phyloP scores from a whole-genome alignment of 2,329 filamentous ascomycete genomes.

The Zymoseptoria ardabiliae region DNA sequence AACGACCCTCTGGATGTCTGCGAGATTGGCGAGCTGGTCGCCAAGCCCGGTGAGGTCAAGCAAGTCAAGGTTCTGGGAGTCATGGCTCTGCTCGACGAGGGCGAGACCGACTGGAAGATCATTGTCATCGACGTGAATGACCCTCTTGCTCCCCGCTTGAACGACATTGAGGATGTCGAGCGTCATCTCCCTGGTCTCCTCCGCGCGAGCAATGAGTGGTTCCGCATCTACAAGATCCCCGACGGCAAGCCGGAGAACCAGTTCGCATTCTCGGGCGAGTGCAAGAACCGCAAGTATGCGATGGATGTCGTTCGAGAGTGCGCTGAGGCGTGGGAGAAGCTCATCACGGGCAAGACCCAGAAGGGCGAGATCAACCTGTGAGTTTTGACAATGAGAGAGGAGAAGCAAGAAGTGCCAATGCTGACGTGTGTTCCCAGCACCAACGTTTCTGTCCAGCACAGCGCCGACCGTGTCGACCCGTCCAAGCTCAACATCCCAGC shows the following conservation, averaged over 20 bases:
- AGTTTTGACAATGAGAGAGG: slow-evolving; percentile 36
- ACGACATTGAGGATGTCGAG: slow-evolving; percentile 98
- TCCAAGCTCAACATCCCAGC: slow-evolving; percentile 68
- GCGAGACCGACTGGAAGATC: slow-evolving; percentile 99
- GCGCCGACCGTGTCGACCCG: slow-evolving; percentile 61
- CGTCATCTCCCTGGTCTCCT: slow-evolving; percentile 93
- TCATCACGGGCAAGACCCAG: slow-evolving; percentile 82
- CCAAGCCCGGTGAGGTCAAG: slow-evolving; percentile 94
- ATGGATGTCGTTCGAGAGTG: slow-evolving; percentile 94
- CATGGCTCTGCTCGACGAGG: slow-evolving; percentile 98
- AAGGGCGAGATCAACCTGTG: slow-evolving; percentile 75
- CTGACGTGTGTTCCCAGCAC: slow-evolving; percentile 46
- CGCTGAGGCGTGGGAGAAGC: slow-evolving; percentile 91
- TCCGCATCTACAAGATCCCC: slow-evolving; percentile 99
- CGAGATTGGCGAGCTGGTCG: slow-evolving; percentile 97
- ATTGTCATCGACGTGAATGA: slow-evolving; percentile 99
- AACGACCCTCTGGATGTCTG: slow-evolving; percentile 99
- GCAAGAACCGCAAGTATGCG: slow-evolving; percentile 99
- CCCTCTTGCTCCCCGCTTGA: slow-evolving; percentile 89
- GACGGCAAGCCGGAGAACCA: slow-evolving; percentile 99
- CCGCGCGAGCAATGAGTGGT: slow-evolving; percentile 99
- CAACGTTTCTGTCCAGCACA: slow-evolving; percentile 72
- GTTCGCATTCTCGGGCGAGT: slow-evolving; percentile 99
- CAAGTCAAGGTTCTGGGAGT: slow-evolving; percentile 99
- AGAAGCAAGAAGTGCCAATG: not conserved